A percentile compares a stretch with the other conserved stretches of the same genome.
Evolutionary conservation across 441 rosid genomes (phyloP).

Genomic region (Syzygium syzygioides): DNA sequence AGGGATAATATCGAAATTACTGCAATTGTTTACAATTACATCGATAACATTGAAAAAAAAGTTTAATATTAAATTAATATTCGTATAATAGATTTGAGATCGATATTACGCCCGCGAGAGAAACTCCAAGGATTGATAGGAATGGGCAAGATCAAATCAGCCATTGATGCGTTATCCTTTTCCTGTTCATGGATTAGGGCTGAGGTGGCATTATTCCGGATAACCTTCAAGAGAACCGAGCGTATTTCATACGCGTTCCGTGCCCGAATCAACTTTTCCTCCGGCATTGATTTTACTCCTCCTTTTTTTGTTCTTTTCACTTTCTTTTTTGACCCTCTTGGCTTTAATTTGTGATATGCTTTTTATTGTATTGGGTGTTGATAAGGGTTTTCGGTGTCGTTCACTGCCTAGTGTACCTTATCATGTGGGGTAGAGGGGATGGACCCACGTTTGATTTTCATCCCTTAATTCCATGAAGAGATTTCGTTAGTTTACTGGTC

Average conservation of each 20-base stretch:
- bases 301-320: neutral
- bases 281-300: neutral
- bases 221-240: neutral
- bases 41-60: neutral
- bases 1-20: fast-evolving
- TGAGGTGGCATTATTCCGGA: neutral
- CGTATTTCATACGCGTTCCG: neutral
- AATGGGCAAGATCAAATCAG: neutral
- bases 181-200: neutral
- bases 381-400: neutral
- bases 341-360: neutral
- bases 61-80: fast-evolving
- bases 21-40: fast-evolving
- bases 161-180: neutral
- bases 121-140: neutral
- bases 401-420: neutral
- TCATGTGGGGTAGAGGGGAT: neutral
- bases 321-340: neutral
- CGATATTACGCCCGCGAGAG: fast-evolving
- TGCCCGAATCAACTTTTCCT: neutral
- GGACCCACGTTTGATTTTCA: neutral
- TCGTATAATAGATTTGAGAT: fast-evolving
- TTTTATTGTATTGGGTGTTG: neutral
- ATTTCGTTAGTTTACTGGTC: neutral
- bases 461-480: neutral